Evolutionary conservation across 163 green algal genomes (phyloP).

Genomic region (Prototheca wickerhamii): DNA sequence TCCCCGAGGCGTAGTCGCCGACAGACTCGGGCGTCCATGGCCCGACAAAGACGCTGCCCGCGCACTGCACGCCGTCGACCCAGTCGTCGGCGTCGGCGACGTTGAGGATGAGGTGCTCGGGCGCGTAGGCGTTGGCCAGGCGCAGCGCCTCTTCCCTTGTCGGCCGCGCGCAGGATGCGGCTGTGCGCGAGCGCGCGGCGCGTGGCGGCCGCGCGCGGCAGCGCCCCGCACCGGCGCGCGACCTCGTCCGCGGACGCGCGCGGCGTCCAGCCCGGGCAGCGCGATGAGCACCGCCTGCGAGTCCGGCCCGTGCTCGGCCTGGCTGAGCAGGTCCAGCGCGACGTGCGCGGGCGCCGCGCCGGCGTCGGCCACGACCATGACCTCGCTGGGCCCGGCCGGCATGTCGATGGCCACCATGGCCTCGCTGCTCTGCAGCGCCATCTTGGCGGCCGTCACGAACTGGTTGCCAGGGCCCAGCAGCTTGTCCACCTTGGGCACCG

Average conservation of each 20-base stretch:
- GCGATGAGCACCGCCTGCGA: conserved; percentile 90
- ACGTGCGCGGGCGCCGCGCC: conserved; percentile 68
- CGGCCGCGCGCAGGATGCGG: conserved; percentile 61
- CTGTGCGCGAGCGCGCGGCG: conserved; percentile 79
- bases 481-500: conserved; percentile 96
- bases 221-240: conserved; percentile 59
- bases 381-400: conserved; percentile 92
- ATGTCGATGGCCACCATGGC: conserved; percentile 92
- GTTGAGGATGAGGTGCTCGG: conserved; percentile 99
- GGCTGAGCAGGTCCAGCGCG: conserved; percentile 90
- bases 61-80: conserved; percentile 78
- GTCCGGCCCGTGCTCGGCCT: conserved; percentile 94
- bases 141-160: conserved; percentile 52
- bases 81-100: conserved; percentile 80
- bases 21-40: conserved; percentile 93
- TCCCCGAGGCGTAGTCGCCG: conserved; percentile 96
- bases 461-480: conserved; percentile 96
- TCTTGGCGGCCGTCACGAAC: conserved; percentile 98
- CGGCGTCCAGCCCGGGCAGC: conserved; percentile 78
- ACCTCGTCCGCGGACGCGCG: conserved; percentile 66
- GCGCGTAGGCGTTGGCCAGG: conserved; percentile 93
- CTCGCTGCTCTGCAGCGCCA: conserved; percentile 71
- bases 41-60: conserved; percentile 74
- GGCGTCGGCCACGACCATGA: conserved; percentile 85
- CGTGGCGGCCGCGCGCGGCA: conserved; percentile 82